Evolutionary conservation across 2,329 filamentous ascomycete species (phyloP).

Genomic region (Aspergillus nomiae): DNA sequence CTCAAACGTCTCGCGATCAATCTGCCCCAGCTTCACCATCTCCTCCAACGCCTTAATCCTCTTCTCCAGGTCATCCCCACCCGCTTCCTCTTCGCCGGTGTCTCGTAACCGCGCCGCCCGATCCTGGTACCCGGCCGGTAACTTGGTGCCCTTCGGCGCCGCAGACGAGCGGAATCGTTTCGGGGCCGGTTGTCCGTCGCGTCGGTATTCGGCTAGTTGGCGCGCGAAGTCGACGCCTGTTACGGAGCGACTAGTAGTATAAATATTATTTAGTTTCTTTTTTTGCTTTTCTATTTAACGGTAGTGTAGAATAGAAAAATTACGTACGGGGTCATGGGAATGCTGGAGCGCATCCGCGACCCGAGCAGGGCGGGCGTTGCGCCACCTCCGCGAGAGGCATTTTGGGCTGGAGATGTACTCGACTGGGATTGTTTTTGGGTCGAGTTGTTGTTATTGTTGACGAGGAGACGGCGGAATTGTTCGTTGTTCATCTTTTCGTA

Average conservation of each 20-base stretch:
- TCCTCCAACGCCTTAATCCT: slow-evolving; percentile 79
- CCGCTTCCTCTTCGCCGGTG: slow-evolving; percentile 52
- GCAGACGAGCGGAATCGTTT: slow-evolving; percentile 76
- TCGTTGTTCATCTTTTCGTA: slow-evolving; percentile 79
- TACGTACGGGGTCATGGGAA: slow-evolving; percentile 90
- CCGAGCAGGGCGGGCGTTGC: slow-evolving; percentile 64
- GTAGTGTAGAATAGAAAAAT: background rate
- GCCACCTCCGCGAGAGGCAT: slow-evolving; percentile 34
- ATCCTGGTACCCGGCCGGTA: slow-evolving; percentile 81
- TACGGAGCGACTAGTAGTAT: slow-evolving; percentile 63
- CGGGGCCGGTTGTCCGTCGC: slow-evolving; percentile 55
- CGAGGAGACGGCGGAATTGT: slow-evolving; percentile 82
- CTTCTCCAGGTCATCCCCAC: slow-evolving; percentile 51
- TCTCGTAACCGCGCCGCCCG: slow-evolving; percentile 68
- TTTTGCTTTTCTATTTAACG: background rate
- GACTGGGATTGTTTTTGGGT: background rate
- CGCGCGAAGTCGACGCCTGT: slow-evolving; percentile 73
- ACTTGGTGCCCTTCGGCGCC: slow-evolving; percentile 78
- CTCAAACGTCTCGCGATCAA: slow-evolving; percentile 78
- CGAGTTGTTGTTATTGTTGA: slow-evolving; percentile 43
- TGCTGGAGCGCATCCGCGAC: slow-evolving; percentile 75
- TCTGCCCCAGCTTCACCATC: slow-evolving; percentile 77
- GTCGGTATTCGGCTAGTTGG: slow-evolving; percentile 76
- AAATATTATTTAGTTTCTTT: background rate
- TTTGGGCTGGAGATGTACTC: background rate